Evolutionary conservation across 1,139 yeast species (phyloP).

Genomic region (Saccharomyces hybrid): DNA sequence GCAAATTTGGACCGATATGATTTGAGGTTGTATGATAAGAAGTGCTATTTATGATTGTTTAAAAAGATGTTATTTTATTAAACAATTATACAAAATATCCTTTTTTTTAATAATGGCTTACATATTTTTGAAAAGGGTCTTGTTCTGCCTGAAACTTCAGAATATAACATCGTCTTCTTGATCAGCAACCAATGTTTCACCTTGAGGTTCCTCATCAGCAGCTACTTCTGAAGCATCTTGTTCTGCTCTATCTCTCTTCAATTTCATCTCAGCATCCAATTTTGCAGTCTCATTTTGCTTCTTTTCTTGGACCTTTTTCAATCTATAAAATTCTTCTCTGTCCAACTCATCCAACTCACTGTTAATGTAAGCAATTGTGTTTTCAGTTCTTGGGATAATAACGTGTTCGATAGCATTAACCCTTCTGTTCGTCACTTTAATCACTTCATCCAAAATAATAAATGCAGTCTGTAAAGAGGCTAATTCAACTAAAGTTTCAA

Average conservation of each 20-base stretch:
- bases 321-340: constrained; percentile 93
- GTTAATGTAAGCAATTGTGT: constrained; percentile 86
- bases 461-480: constrained; percentile 95
- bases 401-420: constrained; percentile 98
- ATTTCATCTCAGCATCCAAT: constrained; percentile 32
- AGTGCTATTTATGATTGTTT: not conserved
- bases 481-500: constrained; percentile 88
- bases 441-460: constrained; percentile 92
- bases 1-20: not conserved
- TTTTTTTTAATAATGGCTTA: not conserved
- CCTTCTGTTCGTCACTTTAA: constrained; percentile 94
- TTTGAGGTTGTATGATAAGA: not conserved
- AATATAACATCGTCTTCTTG: constrained; percentile 46
- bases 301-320: constrained; percentile 92
- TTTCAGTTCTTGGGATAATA: constrained; percentile 94
- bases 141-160: constrained; percentile 15
- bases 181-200: constrained; percentile 35
- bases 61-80: not conserved
- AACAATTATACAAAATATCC: not conserved
- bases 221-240: constrained; percentile 9
- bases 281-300: constrained; percentile 53
- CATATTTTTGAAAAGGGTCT: not conserved
- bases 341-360: constrained; percentile 96
- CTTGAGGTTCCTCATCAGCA: constrained; percentile 11
- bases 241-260: constrained; percentile 18